Percentiles rank a stretch among this genome's conserved stretches.
Evolutionary conservation across 2,329 filamentous ascomycete species (phyloP).

Genomic region (Sporothrix schenckii): DNA sequence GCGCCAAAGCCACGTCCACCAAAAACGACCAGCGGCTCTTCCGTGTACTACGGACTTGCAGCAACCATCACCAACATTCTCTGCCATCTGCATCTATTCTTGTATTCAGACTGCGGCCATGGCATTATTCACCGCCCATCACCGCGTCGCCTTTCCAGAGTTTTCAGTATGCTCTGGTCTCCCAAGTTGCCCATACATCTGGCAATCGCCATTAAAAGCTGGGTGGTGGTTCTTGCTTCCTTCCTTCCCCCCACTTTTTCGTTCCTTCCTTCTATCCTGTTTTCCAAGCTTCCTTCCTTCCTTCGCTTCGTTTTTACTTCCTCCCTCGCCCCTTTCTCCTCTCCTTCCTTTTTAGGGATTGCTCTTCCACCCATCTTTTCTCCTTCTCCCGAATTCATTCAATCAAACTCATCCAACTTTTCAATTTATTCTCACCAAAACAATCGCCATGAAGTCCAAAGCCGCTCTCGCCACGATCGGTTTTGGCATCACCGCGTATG

Average conservation of each 20-base stretch:
- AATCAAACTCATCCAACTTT: too few relatives aligned
- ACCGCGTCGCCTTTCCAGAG: too few relatives aligned
- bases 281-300: neutral
- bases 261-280: too few relatives aligned
- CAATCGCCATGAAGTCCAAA: neutral
- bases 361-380: neutral
- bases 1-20: slow-evolving; percentile 10
- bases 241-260: neutral
- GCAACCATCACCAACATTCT: neutral
- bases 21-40: neutral
- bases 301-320: neutral
- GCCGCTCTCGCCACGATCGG: neutral
- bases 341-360: neutral
- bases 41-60: neutral
- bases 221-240: neutral
- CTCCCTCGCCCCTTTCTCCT: neutral
- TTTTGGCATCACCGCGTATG: slow-evolving; percentile 3
- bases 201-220: neutral
- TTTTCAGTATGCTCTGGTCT: neutral
- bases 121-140: neutral
- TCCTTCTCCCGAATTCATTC: neutral
- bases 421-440: neutral
- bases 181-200: neutral
- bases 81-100: neutral
- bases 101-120: neutral